These are phyloP conservation scores for Zasmidium cellare DNA, from an alignment of 2,329 filamentous ascomycete genomes.

Conservation along the genomic window DNA sequence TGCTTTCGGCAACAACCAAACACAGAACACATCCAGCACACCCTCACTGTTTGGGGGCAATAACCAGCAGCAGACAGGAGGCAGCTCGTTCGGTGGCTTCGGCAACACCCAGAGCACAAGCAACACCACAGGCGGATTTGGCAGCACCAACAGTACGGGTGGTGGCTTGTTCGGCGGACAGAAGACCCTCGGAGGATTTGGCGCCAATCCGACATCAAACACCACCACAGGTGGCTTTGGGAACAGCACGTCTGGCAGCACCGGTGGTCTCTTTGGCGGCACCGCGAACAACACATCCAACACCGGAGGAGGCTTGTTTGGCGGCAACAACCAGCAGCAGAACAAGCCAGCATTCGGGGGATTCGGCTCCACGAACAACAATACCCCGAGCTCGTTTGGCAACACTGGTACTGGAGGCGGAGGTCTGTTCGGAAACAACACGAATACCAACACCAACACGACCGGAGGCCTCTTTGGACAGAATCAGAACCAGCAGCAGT, in stretches of 20 bases:
- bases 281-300: conserved; percentile 30
- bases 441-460: conserved; percentile 27
- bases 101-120: conserved; percentile 34
- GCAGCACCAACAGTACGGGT: conserved; percentile 29
- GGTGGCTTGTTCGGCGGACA: conserved; percentile 36
- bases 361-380: conserved; percentile 16
- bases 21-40: conserved; percentile 28
- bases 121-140: conserved; percentile 35
- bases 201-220: conserved; percentile 31
- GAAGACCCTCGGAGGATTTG: conserved; percentile 45
- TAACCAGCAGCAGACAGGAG: conserved; percentile 22
- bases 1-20: conserved; percentile 37
- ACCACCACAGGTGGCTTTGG: conserved; percentile 40
- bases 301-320: conserved; percentile 34
- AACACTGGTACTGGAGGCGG: conserved; percentile 24
- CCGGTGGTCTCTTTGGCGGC: conserved; percentile 33
- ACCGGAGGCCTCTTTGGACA: conserved; percentile 23
- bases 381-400: conserved; percentile 36
- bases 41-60: conserved; percentile 43
- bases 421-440: conserved; percentile 22
- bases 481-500: conserved; percentile 21
- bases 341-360: conserved; percentile 29
- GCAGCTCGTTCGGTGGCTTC: conserved; percentile 44
- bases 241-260: conserved; percentile 25
- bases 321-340: conserved; percentile 35